phyloP scores from a whole-genome alignment of 176 grass and related monocot genomes.

The Zoysia japonica region DNA sequence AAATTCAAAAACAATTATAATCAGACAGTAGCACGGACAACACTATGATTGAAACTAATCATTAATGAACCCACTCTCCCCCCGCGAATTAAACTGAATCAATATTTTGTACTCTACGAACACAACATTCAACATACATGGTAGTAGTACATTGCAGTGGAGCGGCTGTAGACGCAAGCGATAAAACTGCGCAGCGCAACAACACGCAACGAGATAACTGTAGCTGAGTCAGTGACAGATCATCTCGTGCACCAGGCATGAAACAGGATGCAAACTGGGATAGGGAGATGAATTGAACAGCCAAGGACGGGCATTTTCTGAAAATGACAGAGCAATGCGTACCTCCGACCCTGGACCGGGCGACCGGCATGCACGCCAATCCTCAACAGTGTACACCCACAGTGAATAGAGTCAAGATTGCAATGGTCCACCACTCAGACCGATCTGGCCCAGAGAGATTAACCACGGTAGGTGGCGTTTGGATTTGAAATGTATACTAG shows the following conservation, averaged over 20 bases:
- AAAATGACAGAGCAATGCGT: conserved; percentile 40
- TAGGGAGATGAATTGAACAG: conserved; percentile 28
- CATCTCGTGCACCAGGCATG: conserved; percentile 4
- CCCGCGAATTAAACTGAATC: neutral
- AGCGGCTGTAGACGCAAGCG: neutral
- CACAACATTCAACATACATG: conserved; percentile 1
- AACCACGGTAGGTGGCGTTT: neutral
- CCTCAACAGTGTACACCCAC: conserved; percentile 11
- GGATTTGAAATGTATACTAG: too few relatives aligned
- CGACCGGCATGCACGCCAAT: conserved; percentile 22
- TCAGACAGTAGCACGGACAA: neutral
- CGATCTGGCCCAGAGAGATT: neutral
- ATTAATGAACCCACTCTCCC: neutral
- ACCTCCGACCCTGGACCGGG: neutral
- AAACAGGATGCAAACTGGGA: conserved; percentile 10
- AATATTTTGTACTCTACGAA: neutral
- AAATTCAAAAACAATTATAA: neutral
- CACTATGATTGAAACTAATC: neutral
- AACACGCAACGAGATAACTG: conserved; percentile 24
- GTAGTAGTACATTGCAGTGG: neutral
- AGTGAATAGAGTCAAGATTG: neutral
- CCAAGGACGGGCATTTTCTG: conserved; percentile 23
- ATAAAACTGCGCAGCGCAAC: neutral
- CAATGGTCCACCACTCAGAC: neutral
- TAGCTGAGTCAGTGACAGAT: conserved; percentile 23